Base-by-base conservation (phyloP, 2,329 filamentous ascomycete species). In the Immersiporthe knoxdaviesiana region DNA sequence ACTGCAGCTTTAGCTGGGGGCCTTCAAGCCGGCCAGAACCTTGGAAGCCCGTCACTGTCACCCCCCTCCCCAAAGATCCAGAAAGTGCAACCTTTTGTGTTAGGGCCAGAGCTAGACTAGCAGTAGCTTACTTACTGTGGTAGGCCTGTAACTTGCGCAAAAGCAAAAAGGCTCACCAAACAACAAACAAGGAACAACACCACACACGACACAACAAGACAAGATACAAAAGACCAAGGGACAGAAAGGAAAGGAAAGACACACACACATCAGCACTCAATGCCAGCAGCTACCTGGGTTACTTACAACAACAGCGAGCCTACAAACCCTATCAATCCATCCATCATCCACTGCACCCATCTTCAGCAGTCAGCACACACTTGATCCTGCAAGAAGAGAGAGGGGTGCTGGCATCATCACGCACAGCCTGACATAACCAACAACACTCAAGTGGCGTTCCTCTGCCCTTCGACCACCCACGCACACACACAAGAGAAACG, bases 401-500 rank as follows among this genome's bases (percentile, higher is more conserved):
- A n/a, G n/a, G n/a, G n/a, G n/a, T n/a, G n/a, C n/a, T n/a, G n/a
- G n/a, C n/a, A 35, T 56, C 59, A n/a, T 18, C 59, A 27, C 41
- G 21, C 39, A n/a, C 65, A 62, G 35, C 44, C 65, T 62, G 58
- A 54, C 56, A 60, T 54, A 37, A 67, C 47, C 35, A 27, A 4
- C 30, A 21, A 27, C 35, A 32, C 47, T 52, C 12, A 16, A 37
- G 30, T 16, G 27, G 7, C 44, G 21, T n/a, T 5, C 27, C 21
- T 32, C 32, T 47, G 18, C 30, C 56, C 56, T 59, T 59, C 52
- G 24, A 30, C 24, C 50, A 54, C n/a, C 54, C 39, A 27, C 21
- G 32, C 24, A 59, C 56, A 52, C 50, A 54, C 37, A 41, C 61
- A 66, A 63, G 56, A 35, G 56, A 67, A 69, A 61, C 64, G 72